Evolutionary conservation across 768 basidiomycete genomes (phyloP).

Genomic region (Kwoniella bestiolae): DNA sequence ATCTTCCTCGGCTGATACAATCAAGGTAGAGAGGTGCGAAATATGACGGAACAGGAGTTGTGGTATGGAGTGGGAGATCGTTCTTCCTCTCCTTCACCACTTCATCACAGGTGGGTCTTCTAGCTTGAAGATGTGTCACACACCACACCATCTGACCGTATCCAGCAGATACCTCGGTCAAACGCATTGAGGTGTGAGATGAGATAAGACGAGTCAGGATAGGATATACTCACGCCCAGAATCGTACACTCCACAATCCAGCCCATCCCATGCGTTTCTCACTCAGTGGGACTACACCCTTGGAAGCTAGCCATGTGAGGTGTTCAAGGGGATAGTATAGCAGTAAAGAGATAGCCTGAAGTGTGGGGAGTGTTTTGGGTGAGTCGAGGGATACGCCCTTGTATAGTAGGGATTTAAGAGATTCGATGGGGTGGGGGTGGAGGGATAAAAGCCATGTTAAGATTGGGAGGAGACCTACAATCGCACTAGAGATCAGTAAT

Average conservation of each 20-base stretch:
- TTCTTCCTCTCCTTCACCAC: too few species aligned
- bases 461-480: slow-evolving; percentile 38
- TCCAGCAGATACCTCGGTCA: too few species aligned
- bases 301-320: slow-evolving; percentile 45
- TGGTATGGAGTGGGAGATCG: too few species aligned
- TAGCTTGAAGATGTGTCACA: too few species aligned
- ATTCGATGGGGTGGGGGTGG: slow-evolving; percentile 41
- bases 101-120: too few species aligned
- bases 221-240: slow-evolving; percentile 52
- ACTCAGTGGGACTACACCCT: slow-evolving; percentile 44
- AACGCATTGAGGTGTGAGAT: too few species aligned
- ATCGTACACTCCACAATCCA: slow-evolving; percentile 52
- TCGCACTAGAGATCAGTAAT: neutral
- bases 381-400: neutral
- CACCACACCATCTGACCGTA: too few species aligned
- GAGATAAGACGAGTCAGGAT: too few species aligned
- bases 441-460: slow-evolving; percentile 35
- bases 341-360: slow-evolving; percentile 47
- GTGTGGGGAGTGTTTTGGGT: slow-evolving; percentile 36
- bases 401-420: slow-evolving; percentile 26
- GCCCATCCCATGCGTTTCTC: slow-evolving; percentile 22
- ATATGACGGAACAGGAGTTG: too few species aligned
- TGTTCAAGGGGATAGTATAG: slow-evolving; percentile 55
- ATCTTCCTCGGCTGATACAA: too few species aligned
- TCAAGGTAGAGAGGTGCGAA: too few species aligned